A percentile compares a stretch with the other conserved stretches of the same genome.
phyloP scores from a whole-genome alignment of 352 stramenopile species.

The Blastocystis sp. region DNA sequence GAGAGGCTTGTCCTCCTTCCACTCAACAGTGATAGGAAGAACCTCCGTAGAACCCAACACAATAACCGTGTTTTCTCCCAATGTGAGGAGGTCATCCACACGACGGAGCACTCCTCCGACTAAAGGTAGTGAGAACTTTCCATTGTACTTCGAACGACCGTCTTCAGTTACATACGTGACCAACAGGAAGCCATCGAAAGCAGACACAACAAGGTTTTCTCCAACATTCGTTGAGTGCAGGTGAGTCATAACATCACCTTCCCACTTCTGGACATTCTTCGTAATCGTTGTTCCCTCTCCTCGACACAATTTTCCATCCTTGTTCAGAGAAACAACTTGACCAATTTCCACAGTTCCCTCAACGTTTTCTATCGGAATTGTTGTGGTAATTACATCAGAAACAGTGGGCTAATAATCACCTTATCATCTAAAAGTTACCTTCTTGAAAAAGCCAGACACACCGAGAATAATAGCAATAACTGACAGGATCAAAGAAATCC shows the following conservation, averaged over 20 bases:
- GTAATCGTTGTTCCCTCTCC: conserved; percentile 50
- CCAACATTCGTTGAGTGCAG: conserved; percentile 27
- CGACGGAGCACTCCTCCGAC: not conserved
- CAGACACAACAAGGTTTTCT: conserved; percentile 17
- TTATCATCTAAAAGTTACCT: not conserved
- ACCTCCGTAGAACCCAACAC: not conserved
- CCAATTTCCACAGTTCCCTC: not conserved
- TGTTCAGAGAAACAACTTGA: conserved; percentile 39
- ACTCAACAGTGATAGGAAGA: conserved; percentile 16
- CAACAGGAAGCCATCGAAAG: conserved; percentile 38
- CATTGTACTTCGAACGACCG: not conserved
- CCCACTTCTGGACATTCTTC: conserved; percentile 41
- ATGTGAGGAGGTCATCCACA: conserved; percentile 44
- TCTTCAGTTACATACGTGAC: conserved; percentile 5
- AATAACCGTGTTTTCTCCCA: conserved; percentile 17
- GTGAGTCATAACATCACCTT: conserved; percentile 1
- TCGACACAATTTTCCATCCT: not conserved
- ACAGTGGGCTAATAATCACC: conserved; percentile 32
- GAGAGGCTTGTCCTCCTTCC: not conserved
- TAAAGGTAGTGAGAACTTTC: not conserved
- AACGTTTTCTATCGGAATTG: not conserved
- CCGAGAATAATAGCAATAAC: conserved; percentile 36
- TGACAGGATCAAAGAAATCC: not conserved
- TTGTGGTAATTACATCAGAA: conserved; percentile 2
- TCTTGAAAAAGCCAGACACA: conserved; percentile 34